A percentile compares a stretch with the other conserved stretches of the same genome.
These are phyloP conservation scores for Pleurotus ostreatus DNA, from an alignment of 768 basidiomycete species.

Conservation along the genomic window DNA sequence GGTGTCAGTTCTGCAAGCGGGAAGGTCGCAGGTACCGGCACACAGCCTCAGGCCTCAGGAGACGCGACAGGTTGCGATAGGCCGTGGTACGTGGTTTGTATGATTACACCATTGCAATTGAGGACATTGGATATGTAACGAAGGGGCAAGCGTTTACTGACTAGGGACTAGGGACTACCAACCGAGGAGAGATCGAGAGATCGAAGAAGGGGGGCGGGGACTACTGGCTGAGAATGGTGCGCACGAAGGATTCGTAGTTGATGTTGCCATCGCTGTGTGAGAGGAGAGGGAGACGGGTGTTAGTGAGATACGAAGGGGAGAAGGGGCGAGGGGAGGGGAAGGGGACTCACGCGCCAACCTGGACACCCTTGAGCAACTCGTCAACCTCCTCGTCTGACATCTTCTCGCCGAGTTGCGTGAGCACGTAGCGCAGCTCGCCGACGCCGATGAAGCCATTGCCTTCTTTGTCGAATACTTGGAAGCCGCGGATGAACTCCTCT, in stretches of 20 bases:
- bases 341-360: constrained; percentile 74
- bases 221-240: constrained; percentile 89
- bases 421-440: constrained; percentile 87
- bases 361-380: constrained; percentile 93
- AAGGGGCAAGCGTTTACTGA: background rate
- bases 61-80: too few relatives aligned
- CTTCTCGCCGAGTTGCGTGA: constrained; percentile 97
- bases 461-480: constrained; percentile 87
- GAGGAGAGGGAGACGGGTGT: constrained; percentile 8
- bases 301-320: background rate
- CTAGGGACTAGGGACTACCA: background rate
- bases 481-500: constrained; percentile 99
- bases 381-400: constrained; percentile 98
- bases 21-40: too few relatives aligned
- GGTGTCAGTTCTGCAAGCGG: too few relatives aligned
- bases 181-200: background rate
- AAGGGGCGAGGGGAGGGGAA: background rate
- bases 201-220: background rate
- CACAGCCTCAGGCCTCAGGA: too few relatives aligned
- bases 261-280: constrained; percentile 84
- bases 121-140: background rate
- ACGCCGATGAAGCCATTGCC: constrained; percentile 58
- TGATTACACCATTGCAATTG: constrained; percentile 4
- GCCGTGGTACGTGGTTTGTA: background rate
- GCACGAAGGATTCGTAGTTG: constrained; percentile 96